Evolutionary conservation across 2,329 filamentous ascomycete species (phyloP).

Genomic region (Hirsutella thompsonii): DNA sequence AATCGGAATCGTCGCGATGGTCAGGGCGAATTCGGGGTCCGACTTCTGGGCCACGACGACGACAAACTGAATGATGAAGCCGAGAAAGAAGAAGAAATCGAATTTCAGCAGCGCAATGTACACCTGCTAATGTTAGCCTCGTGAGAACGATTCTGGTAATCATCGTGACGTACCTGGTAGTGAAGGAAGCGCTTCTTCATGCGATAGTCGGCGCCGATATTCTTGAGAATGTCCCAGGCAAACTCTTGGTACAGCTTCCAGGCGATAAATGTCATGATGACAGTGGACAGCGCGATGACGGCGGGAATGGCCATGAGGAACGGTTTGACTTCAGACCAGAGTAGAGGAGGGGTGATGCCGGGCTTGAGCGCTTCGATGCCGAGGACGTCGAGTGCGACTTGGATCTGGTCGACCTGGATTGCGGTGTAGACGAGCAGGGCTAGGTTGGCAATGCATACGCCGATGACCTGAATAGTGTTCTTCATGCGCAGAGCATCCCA

Average conservation of each 20-base stretch:
- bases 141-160: background rate
- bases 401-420: constrained; percentile 85
- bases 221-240: constrained; percentile 98
- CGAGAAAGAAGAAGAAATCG: constrained; percentile 99
- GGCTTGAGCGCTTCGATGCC: constrained; percentile 26
- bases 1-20: constrained; percentile 78
- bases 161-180: constrained; percentile 59
- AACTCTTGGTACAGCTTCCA: constrained; percentile 99
- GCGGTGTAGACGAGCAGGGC: constrained; percentile 86
- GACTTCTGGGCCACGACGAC: constrained; percentile 67
- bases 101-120: constrained; percentile 97
- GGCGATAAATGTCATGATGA: constrained; percentile 62
- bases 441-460: constrained; percentile 82
- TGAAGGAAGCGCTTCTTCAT: constrained; percentile 95
- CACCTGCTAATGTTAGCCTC: constrained; percentile 44
- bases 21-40: constrained; percentile 70
- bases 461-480: constrained; percentile 98
- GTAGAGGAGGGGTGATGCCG: constrained; percentile 18
- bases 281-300: constrained; percentile 64
- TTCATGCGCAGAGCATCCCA: constrained; percentile 91
- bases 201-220: constrained; percentile 90
- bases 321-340: constrained; percentile 60
- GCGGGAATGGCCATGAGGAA: constrained; percentile 77
- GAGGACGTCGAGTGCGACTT: constrained; percentile 53
- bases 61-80: constrained; percentile 95